These are phyloP conservation scores for Globisporangium canariense DNA, from an alignment of 352 stramenopile genomes.

Conservation along the genomic window DNA sequence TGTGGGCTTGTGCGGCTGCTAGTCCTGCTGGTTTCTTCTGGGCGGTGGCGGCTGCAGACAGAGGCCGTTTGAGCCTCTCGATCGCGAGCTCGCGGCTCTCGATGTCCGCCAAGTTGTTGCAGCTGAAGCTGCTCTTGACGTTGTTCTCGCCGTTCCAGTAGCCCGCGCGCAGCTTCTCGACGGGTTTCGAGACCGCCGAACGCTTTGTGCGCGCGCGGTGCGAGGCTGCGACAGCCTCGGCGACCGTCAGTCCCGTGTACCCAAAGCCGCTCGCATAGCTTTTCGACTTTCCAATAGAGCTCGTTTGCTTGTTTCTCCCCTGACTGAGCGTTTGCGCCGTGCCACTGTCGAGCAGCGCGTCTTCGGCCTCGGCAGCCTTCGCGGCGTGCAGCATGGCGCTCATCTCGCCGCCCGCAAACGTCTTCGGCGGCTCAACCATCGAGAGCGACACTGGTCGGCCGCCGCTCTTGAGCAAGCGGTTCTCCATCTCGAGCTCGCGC, in stretches of 20 bases:
- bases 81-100: conserved; percentile 45
- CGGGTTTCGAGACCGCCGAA: conserved; percentile 23
- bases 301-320: conserved; percentile 3
- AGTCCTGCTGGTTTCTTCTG: neutral
- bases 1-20: too few relatives aligned
- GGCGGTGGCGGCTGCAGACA: neutral
- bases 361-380: conserved; percentile 15
- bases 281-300: conserved; percentile 50
- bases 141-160: conserved; percentile 74
- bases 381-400: conserved; percentile 14
- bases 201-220: conserved; percentile 54
- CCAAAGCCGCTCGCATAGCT: conserved; percentile 58
- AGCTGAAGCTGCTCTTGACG: conserved; percentile 79
- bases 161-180: conserved; percentile 49
- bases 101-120: conserved; percentile 74
- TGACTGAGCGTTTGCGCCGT: conserved; percentile 6
- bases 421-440: conserved; percentile 25
- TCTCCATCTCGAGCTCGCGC: conserved; percentile 65
- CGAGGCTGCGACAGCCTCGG: conserved; percentile 58
- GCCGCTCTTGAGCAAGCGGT: conserved; percentile 45
- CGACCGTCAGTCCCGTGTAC: conserved; percentile 52
- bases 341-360: conserved; percentile 5
- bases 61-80: conserved; percentile 23
- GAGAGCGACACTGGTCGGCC: conserved; percentile 9
- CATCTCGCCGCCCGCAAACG: conserved; percentile 40